Percentiles rank a stretch among this genome's conserved stretches.
Conservation (phyloP, 257 asterid genomes). For the Rehmannia glutinosa region DNA sequence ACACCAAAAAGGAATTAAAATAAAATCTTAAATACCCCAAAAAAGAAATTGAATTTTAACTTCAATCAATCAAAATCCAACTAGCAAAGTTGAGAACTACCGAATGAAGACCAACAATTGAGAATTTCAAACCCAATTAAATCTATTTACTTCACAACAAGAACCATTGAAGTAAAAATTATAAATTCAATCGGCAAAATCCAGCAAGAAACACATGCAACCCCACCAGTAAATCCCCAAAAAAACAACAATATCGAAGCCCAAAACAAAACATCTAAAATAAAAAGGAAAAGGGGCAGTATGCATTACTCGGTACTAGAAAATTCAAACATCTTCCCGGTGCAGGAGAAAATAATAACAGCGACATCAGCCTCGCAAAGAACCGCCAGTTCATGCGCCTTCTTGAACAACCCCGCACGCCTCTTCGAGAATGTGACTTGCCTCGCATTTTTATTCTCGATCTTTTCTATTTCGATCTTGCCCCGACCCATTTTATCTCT, state of each 20-base stretch:
- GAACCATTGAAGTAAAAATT: not conserved
- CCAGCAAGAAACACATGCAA: constrained; percentile 15
- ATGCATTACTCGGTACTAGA: constrained; percentile 37
- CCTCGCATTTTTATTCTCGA: constrained; percentile 40
- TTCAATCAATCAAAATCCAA: not conserved
- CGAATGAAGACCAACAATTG: not conserved
- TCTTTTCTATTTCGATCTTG: constrained; percentile 41
- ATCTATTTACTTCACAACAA: not conserved
- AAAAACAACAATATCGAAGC: not conserved
- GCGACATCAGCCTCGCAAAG: constrained; percentile 58
- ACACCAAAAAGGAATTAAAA: not conserved
- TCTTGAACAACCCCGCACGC: constrained; percentile 50
- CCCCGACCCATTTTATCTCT: constrained; percentile 31
- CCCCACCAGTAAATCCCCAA: constrained; percentile 2
- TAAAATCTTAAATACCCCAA: not conserved
- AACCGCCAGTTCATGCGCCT: constrained; percentile 52
- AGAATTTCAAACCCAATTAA: not conserved
- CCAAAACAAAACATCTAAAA: not conserved
- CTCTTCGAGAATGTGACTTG: constrained; percentile 48
- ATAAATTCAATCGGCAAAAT: not conserved
- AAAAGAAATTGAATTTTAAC: not conserved
- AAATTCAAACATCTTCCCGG: constrained; percentile 43
- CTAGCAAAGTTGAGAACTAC: not conserved
- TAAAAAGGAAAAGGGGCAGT: not conserved
- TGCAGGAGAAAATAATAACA: constrained; percentile 36